Evolutionary conservation across 2,329 filamentous ascomycete species (phyloP), one percentile per base, ranked within the genome.

Genomic region (Pyrenochaeta sp.): DNA sequence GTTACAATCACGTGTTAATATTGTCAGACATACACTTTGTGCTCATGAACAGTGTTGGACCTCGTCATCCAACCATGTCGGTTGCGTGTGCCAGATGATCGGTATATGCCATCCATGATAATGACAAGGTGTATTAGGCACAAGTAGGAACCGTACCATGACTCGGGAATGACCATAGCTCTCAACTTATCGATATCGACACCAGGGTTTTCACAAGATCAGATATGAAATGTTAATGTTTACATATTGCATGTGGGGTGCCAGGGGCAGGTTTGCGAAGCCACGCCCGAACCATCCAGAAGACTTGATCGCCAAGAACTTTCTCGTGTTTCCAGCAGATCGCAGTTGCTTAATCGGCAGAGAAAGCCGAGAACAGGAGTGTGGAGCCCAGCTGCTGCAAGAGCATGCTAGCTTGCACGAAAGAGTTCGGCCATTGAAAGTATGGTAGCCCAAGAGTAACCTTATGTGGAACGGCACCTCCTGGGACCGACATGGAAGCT

Each of bases 211-310:
- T 15, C 18, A 15, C 31, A 54, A 27, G 27, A 42, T 35, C 21
- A 27, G 23, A 29, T 21, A 44, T 29, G 29, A 45, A 18, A 15
- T 33, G 23, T 36, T 17, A 37, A 43, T 42, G 51, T 36, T 20
- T 33, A 23, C 30, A 52, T 43, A 39, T 52, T 48, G 37, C 14
- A 29, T 52, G 45, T 31, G 36, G n/a, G 39, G 37, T 37, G 44
- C 33, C 31, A 32, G 30, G 32, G 31, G 31, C 23, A 39, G 31
- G 20, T 33, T 3, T 11, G 27, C 14, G 2, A 31, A 11, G 2
- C 15, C n/a, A 9, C 32, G 7, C 15, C 20, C 15, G 10, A 45
- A n/a, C 12, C 30, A n/a, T 37, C 15, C 35, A 11, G 23, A 37
- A 35, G 18, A 31, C 39, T 44, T 10, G 10, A 31, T 29, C 32